A percentile compares a stretch with the other conserved stretches of the same genome.
These are phyloP conservation scores for Amphichorda felina DNA, from an alignment of 2,329 filamentous ascomycete species.

Conservation along the genomic window DNA sequence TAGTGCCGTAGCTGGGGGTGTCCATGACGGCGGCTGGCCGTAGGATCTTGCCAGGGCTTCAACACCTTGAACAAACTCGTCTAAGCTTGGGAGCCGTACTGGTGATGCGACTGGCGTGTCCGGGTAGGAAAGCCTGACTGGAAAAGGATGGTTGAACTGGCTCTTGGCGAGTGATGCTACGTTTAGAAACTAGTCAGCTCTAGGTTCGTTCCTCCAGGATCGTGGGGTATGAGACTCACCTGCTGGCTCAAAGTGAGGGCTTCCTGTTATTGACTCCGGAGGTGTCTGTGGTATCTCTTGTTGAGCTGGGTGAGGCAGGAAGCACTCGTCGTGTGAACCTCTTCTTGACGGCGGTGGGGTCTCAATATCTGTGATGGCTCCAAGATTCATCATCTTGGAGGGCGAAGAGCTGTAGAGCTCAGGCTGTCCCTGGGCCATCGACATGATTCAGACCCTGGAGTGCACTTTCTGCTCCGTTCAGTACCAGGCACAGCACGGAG, in stretches of 20 bases:
- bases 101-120: constrained; percentile 5
- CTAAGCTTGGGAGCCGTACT: constrained; percentile 20
- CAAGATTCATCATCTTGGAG: neutral
- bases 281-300: constrained; percentile 4
- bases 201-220: neutral
- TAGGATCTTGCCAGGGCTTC: constrained; percentile 13
- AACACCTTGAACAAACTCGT: constrained; percentile 25
- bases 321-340: constrained; percentile 8
- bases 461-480: neutral
- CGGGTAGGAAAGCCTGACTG: constrained; percentile 5
- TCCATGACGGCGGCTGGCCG: neutral
- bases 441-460: constrained; percentile 4
- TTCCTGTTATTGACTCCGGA: constrained; percentile 4
- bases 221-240: constrained; percentile 1
- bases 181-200: neutral
- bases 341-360: constrained; percentile 3
- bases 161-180: no score
- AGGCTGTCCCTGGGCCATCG: neutral
- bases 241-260: constrained; percentile 3
- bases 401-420: neutral
- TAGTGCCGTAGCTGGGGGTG: neutral
- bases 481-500: neutral
- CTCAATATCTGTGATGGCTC: neutral
- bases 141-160: constrained; percentile 7
- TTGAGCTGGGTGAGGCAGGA: no score